Conservation (phyloP, 2,329 filamentous ascomycete species). For the Phialophora verrucosa region DNA sequence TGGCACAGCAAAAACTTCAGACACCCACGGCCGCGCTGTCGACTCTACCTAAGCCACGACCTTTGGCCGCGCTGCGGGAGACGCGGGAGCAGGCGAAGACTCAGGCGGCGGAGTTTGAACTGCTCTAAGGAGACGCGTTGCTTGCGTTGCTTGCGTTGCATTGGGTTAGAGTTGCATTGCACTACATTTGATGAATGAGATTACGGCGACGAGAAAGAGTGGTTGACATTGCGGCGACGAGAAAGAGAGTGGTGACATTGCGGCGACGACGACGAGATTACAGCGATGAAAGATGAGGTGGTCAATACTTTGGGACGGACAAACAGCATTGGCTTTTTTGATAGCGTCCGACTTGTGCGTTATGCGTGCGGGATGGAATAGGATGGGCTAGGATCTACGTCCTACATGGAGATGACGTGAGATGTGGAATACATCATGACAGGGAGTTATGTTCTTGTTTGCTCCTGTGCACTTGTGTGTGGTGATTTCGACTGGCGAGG, state of each 20-base stretch:
- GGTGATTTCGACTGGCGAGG: background rate
- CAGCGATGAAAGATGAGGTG: background rate
- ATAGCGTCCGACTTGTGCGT: background rate
- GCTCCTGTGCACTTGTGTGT: background rate
- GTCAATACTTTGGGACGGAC: background rate
- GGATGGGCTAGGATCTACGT: background rate
- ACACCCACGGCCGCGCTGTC: constrained; percentile 11
- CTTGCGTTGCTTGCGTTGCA: too few species aligned
- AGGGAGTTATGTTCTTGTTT: background rate
- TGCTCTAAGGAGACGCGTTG: background rate
- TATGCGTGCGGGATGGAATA: background rate
- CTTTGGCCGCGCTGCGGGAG: constrained; percentile 23
- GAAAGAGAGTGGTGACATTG: background rate
- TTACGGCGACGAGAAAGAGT: background rate
- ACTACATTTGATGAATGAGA: background rate
- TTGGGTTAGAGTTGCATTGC: too few species aligned
- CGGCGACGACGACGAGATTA: background rate
- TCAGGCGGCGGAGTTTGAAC: constrained; percentile 17
- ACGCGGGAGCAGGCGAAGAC: constrained; percentile 19
- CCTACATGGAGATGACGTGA: background rate
- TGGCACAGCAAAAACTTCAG: constrained; percentile 8
- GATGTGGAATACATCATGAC: background rate
- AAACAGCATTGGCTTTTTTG: background rate
- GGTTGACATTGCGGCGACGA: background rate
- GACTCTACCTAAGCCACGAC: constrained; percentile 28